These are phyloP conservation scores for Nicotiana otophora DNA, from an alignment of 257 asterid genomes.

Conservation along the genomic window DNA sequence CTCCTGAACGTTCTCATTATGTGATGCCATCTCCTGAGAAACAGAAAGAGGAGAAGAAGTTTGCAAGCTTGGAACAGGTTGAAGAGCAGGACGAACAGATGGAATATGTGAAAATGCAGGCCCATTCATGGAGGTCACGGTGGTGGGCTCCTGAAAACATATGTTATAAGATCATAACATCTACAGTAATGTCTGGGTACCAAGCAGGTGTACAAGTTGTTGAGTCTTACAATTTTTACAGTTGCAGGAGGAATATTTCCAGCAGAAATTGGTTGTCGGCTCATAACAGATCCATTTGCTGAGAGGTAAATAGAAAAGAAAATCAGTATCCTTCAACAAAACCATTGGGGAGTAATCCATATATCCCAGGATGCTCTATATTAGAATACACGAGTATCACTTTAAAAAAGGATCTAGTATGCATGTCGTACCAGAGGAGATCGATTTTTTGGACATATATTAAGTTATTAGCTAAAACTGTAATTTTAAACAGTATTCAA, in stretches of 20 bases:
- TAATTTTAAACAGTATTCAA: neutral
- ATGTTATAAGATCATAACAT: constrained; percentile 10
- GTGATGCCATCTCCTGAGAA: constrained; percentile 56
- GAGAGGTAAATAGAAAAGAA: constrained; percentile 13
- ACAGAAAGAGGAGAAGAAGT: constrained; percentile 80
- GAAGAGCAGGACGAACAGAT: constrained; percentile 65
- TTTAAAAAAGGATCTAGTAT: neutral
- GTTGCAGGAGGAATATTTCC: constrained; percentile 66
- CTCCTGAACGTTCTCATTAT: constrained; percentile 58
- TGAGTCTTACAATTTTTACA: constrained; percentile 75
- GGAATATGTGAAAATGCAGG: constrained; percentile 64
- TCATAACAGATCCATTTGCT: constrained; percentile 34
- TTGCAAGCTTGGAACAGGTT: constrained; percentile 58
- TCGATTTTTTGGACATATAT: neutral
- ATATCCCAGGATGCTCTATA: neutral
- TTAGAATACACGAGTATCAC: neutral
- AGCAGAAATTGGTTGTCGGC: constrained; percentile 55
- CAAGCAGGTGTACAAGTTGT: constrained; percentile 5
- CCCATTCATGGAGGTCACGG: constrained; percentile 52
- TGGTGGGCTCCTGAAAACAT: constrained; percentile 69
- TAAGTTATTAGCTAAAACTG: neutral
- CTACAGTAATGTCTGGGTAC: neutral
- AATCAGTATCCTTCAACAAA: constrained; percentile 8
- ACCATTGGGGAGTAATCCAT: neutral
- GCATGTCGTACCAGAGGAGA: neutral